These are phyloP conservation scores for Apophysomyces trapeziformis DNA, from an alignment of 371 early-diverging fungal genomes.

Conservation along the genomic window DNA sequence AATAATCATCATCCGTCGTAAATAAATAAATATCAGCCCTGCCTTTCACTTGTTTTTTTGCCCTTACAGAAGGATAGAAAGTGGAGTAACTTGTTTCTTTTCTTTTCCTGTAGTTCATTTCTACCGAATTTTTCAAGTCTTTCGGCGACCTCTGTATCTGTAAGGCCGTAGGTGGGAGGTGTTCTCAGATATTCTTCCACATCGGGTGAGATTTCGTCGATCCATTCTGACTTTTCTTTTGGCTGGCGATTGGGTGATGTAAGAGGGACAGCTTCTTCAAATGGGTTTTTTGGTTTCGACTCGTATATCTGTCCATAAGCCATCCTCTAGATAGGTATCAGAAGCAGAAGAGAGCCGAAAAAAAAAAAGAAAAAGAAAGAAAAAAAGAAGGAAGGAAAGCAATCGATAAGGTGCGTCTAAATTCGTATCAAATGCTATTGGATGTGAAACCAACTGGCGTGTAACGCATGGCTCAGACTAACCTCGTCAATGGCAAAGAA, in stretches of 20 bases:
- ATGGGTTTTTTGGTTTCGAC: not conserved
- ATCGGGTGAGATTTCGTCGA: constrained; percentile 71
- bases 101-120: constrained; percentile 81
- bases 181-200: constrained; percentile 74
- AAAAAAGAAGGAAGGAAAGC: not conserved
- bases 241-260: not conserved
- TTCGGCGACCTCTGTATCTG: constrained; percentile 58
- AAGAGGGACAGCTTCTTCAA: not conserved
- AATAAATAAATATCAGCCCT: no score
- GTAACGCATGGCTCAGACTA: not conserved
- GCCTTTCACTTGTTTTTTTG: no score
- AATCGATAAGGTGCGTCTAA: constrained; percentile 1
- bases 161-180: constrained; percentile 67
- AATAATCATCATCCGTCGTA: not conserved
- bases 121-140: constrained; percentile 70
- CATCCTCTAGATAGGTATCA: not conserved
- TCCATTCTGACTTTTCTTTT: constrained; percentile 24
- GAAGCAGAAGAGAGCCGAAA: no score
- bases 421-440: not conserved
- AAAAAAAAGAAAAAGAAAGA: not conserved
- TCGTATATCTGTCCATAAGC: not conserved
- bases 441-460: constrained; percentile 1
- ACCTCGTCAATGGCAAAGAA: not conserved
- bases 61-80: constrained; percentile 81
- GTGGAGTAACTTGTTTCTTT: constrained; percentile 83